Evolutionary conservation across 1,284 basidiomycete genomes (phyloP).

Genomic region (Malassezia pachydermatis): DNA sequence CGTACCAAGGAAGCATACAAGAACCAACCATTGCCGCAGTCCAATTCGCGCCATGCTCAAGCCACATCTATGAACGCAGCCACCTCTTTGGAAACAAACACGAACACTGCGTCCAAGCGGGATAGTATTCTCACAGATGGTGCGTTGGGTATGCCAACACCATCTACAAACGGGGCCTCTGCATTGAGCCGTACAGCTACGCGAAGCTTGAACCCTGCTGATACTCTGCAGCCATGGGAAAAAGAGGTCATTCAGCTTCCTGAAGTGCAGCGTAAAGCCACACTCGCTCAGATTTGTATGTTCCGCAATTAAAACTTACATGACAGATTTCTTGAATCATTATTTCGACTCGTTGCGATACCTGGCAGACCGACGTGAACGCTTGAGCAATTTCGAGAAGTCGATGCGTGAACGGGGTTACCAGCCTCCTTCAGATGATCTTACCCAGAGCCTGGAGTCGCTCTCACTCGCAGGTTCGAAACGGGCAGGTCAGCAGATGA

Average conservation of each 20-base stretch:
- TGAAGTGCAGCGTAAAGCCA: constrained; percentile 44
- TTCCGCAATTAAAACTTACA: too few relatives aligned
- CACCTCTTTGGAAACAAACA: too few relatives aligned
- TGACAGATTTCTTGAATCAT: constrained; percentile 47
- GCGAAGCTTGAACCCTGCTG: constrained; percentile 31
- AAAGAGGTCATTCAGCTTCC: constrained; percentile 34
- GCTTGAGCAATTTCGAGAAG: constrained; percentile 64
- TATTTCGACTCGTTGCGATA: constrained; percentile 47
- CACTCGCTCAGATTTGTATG: constrained; percentile 46
- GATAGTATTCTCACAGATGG: background rate
- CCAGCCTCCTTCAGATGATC: constrained; percentile 10
- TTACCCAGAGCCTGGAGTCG: constrained; percentile 1
- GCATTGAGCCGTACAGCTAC: constrained; percentile 20
- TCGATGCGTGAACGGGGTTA: constrained; percentile 25
- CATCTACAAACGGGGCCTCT: too few relatives aligned
- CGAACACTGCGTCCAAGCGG: too few relatives aligned
- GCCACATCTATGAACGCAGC: too few relatives aligned
- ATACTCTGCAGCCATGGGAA: constrained; percentile 42
- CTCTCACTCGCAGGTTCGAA: background rate
- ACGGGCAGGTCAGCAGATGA: constrained; percentile 48
- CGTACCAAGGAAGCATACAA: too few relatives aligned
- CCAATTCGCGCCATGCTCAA: too few relatives aligned
- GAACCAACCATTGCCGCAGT: too few relatives aligned
- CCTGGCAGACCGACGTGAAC: constrained; percentile 33
- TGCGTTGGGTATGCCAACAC: background rate